phyloP scores from a whole-genome alignment of 2,329 filamentous ascomycete species.

The Lasiodiplodia sp. region DNA sequence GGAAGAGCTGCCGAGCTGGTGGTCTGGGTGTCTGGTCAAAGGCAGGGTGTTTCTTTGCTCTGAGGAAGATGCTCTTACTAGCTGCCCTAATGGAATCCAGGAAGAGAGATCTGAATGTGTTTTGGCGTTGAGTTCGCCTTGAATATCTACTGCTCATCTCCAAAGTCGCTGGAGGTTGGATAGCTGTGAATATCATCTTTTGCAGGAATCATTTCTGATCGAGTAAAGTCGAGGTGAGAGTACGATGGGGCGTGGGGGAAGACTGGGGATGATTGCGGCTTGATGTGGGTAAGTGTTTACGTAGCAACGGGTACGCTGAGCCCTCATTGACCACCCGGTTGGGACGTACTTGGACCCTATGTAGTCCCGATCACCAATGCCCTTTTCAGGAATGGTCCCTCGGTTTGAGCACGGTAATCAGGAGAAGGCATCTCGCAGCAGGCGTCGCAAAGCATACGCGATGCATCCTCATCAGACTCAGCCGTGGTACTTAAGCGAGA shows the following conservation, averaged over 20 bases:
- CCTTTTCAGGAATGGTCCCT: neutral
- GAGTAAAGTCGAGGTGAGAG: neutral
- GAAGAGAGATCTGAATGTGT: neutral
- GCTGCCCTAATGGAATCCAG: neutral
- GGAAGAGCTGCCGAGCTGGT: neutral
- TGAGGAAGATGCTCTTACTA: neutral
- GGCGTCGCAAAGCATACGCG: neutral
- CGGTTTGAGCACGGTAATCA: neutral
- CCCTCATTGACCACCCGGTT: neutral
- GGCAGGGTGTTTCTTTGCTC: neutral
- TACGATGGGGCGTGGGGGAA: neutral
- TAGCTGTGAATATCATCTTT: neutral
- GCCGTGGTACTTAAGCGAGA: neutral
- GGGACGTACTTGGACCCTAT: neutral
- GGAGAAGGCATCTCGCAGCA: neutral
- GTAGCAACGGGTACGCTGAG: neutral
- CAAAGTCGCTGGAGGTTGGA: neutral
- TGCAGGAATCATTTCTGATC: neutral
- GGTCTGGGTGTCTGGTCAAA: neutral
- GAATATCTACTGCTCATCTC: neutral
- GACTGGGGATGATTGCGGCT: neutral
- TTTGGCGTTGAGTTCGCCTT: neutral
- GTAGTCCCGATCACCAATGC: neutral
- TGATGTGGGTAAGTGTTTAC: neutral
- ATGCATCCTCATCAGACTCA: neutral